These are phyloP conservation scores for Thinopyrum elongatum DNA, from an alignment of 176 grass and related monocot species.

Conservation along the genomic window DNA sequence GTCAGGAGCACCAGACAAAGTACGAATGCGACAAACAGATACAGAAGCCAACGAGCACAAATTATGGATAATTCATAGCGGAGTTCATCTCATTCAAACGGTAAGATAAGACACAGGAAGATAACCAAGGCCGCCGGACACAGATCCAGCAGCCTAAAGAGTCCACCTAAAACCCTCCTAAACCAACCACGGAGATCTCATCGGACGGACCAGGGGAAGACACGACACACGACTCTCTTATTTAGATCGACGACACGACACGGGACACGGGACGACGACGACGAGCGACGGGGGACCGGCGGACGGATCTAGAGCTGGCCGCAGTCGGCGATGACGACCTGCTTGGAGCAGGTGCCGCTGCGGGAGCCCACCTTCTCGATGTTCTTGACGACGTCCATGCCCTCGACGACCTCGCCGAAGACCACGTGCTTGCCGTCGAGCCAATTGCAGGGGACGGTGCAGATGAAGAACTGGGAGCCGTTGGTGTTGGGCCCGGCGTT, in stretches of 20 bases:
- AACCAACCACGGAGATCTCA: background rate
- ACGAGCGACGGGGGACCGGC: background rate
- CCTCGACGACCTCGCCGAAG: conserved; percentile 53
- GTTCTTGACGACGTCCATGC: conserved; percentile 46
- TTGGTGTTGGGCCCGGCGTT: conserved; percentile 73
- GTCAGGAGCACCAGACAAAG: background rate
- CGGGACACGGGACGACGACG: background rate
- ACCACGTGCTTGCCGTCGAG: conserved; percentile 84
- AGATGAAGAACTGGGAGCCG: conserved; percentile 90
- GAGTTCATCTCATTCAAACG: background rate
- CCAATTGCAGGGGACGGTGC: conserved; percentile 42
- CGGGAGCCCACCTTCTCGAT: conserved; percentile 48
- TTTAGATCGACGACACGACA: background rate
- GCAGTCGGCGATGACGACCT: conserved; percentile 56
- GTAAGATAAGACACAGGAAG: background rate
- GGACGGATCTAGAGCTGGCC: conserved; percentile 52
- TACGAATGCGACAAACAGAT: background rate
- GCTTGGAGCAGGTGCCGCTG: conserved; percentile 30
- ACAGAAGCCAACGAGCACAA: background rate
- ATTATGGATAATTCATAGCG: background rate
- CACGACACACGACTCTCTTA: background rate
- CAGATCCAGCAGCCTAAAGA: background rate
- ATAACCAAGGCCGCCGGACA: background rate
- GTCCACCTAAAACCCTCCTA: background rate
- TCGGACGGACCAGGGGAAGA: background rate